Base-by-base conservation (phyloP, 176 grass and related monocot genomes). In the Zoysia pacifica region DNA sequence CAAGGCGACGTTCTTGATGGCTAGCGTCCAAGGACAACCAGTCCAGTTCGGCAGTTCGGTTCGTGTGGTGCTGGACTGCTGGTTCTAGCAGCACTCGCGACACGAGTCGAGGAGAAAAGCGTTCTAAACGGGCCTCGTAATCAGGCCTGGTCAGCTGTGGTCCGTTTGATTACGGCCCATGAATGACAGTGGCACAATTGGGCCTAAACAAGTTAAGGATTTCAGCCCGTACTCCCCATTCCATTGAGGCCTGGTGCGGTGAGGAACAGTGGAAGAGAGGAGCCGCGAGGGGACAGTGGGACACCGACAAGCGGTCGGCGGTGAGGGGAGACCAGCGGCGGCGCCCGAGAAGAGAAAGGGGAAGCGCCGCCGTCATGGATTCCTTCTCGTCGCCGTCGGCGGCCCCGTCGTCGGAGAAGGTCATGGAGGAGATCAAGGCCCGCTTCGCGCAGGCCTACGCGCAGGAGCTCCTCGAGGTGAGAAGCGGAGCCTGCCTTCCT, bases 381-480 rank as follows among this genome's bases (percentile, higher is more conserved):
- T 65, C 90, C 42, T 89, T 86, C 86, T 73, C 90, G 11, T 78
- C 90, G 11, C 58, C 77, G 65, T 62, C 86, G 36, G 82, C 83
- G 37, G 77, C 48, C 14, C 40, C 58, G 72, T 82, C 85, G 36
- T 65, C 78, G 12, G 91, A 81, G 4, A 75, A 51, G 6, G 49
- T 83, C 53, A 90, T 93, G 88, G 79, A 88, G 15, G 73, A 82
- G 72, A 56, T 90, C 62, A 87, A 78, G 77, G 40, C 68, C 3
- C 91, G 85, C 55, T 76, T 93, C 54, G 84, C 81, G 19, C 81
- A 89, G 67, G 84, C 87, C 42, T 89, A 89, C 76, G 75, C 90
- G 46, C 83, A 89, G 67, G 91, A 90, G 62, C 78, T 90, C 62
- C 73, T 93, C 19, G 87, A 93, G 87, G 91, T 87, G 63, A 63